Conservation (phyloP, 108 stramenopile genomes). For the Skeletonema potamos region DNA sequence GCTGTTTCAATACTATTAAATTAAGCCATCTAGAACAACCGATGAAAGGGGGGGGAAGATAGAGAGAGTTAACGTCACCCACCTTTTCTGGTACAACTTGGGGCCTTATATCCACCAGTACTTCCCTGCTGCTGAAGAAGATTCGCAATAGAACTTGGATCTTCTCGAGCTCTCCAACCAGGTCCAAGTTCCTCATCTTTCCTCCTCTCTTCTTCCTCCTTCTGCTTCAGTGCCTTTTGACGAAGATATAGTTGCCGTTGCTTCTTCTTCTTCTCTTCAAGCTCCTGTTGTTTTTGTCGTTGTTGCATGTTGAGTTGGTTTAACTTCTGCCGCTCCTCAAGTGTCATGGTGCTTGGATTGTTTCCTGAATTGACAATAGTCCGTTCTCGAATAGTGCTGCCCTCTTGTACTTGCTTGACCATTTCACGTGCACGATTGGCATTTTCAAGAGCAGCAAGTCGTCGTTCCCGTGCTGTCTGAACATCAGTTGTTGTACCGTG, state of each 20-base stretch:
- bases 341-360: background rate
- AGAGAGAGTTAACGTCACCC: slow-evolving; percentile 40
- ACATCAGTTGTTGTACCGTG: slow-evolving; percentile 9
- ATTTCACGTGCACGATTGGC: slow-evolving; percentile 9
- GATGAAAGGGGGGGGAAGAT: background rate
- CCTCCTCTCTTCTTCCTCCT: slow-evolving; percentile 30
- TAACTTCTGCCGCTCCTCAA: background rate
- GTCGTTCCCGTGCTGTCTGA: slow-evolving; percentile 26
- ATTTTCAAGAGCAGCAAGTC: slow-evolving; percentile 21
- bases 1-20: background rate
- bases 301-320: background rate
- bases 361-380: background rate
- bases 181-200: slow-evolving; percentile 51
- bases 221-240: slow-evolving; percentile 31
- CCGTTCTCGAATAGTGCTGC: background rate
- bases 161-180: slow-evolving; percentile 43
- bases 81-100: slow-evolving; percentile 15
- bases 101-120: slow-evolving; percentile 26
- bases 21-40: background rate
- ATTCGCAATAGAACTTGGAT: slow-evolving; percentile 27
- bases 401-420: background rate
- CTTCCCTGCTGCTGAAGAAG: slow-evolving; percentile 13
- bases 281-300: slow-evolving; percentile 12
- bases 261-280: slow-evolving; percentile 39
- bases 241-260: slow-evolving; percentile 35